A percentile compares a stretch with the other conserved stretches of the same genome.
phyloP scores from a whole-genome alignment of 2,329 filamentous ascomycete genomes.

The Neofusicoccum sp. region DNA sequence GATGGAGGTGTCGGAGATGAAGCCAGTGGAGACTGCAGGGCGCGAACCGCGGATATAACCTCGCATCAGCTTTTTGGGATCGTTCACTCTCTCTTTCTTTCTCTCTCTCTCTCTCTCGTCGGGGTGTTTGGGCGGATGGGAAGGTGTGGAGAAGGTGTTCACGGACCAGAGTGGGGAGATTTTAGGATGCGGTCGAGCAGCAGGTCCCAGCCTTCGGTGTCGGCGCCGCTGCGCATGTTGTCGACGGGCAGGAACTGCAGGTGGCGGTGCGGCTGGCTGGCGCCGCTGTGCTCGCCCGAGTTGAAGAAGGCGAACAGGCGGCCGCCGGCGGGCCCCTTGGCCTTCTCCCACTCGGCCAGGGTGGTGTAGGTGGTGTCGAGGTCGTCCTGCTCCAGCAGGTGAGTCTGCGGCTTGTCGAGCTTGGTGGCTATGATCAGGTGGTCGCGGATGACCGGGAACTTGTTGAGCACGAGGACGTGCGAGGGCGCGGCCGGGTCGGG shows the following conservation, averaged over 20 bases:
- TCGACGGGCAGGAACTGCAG: slow-evolving; percentile 68
- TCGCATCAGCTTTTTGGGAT: not conserved
- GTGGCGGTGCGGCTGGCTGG: slow-evolving; percentile 70
- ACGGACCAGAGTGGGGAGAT: slow-evolving; percentile 12
- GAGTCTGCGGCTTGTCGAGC: slow-evolving; percentile 62
- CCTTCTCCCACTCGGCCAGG: slow-evolving; percentile 54
- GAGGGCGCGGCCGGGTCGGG: slow-evolving; percentile 37
- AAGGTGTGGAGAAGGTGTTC: not conserved
- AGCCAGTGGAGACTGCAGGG: slow-evolving; percentile 20
- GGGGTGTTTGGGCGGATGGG: too few species aligned
- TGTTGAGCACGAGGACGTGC: slow-evolving; percentile 70
- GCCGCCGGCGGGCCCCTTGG: slow-evolving; percentile 25
- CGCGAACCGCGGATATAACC: not conserved
- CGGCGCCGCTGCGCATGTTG: slow-evolving; percentile 55
- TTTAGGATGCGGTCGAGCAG: slow-evolving; percentile 46
- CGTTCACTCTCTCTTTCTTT: too few species aligned
- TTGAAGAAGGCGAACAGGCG: slow-evolving; percentile 69
- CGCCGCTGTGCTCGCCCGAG: slow-evolving; percentile 65
- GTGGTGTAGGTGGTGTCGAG: slow-evolving; percentile 62
- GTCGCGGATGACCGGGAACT: slow-evolving; percentile 68
- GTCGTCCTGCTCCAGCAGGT: slow-evolving; percentile 60
- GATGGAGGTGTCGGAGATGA: slow-evolving; percentile 34
- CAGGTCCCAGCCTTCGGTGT: slow-evolving; percentile 45
- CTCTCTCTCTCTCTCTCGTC: too few species aligned
- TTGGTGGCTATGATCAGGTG: slow-evolving; percentile 71